A percentile compares a stretch with the other conserved stretches of the same genome.
Evolutionary conservation across 2,329 filamentous ascomycete genomes (phyloP).

Genomic region (Exophiala phaeomuriformis): DNA sequence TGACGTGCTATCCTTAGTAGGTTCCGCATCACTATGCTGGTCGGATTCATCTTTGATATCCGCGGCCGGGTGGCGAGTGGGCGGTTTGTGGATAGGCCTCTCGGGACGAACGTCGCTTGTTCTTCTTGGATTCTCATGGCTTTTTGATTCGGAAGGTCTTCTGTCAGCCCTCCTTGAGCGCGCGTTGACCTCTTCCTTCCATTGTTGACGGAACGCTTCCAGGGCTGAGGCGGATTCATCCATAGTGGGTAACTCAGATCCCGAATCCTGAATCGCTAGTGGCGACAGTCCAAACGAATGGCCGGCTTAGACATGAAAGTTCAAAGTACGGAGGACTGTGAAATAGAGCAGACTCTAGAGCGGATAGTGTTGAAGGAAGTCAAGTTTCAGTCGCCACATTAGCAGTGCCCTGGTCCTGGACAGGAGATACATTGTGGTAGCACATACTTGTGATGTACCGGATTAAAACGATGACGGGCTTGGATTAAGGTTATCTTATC

Average conservation of each 20-base stretch:
- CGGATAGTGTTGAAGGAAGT: too few relatives aligned
- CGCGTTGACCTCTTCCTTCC: constrained; percentile 69
- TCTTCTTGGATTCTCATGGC: constrained; percentile 10
- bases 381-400: too few relatives aligned
- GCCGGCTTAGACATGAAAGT: too few relatives aligned
- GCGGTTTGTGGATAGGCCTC: constrained; percentile 31
- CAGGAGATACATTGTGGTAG: too few relatives aligned
- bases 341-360: too few relatives aligned
- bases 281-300: background rate
- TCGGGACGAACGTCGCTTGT: constrained; percentile 18
- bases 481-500: background rate
- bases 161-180: constrained; percentile 30
- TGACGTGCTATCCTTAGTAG: constrained; percentile 26
- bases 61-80: constrained; percentile 35
- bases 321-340: too few relatives aligned
- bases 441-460: background rate
- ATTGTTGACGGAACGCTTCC: constrained; percentile 76
- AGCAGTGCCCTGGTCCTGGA: too few relatives aligned
- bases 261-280: background rate
- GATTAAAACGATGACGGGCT: background rate
- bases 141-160: constrained; percentile 1
- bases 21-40: constrained; percentile 27
- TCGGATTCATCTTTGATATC: constrained; percentile 37
- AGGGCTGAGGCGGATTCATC: constrained; percentile 39
- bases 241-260: constrained; percentile 7